A percentile compares a stretch with the other conserved stretches of the same genome.
Conservation (phyloP, 371 early-diverging fungal genomes). For the Phascolomyces articulosus region DNA sequence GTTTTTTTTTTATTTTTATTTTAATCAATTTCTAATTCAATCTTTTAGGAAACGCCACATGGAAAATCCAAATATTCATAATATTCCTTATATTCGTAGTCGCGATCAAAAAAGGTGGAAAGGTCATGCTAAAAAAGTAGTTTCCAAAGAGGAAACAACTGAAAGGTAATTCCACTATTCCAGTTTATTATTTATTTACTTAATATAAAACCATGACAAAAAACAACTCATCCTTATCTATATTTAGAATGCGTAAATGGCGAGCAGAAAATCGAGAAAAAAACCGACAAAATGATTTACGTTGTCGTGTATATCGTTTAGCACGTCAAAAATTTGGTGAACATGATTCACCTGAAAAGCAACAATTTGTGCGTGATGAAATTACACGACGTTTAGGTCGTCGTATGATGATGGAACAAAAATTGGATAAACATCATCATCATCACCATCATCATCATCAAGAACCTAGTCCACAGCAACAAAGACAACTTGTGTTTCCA, state of each 20-base stretch:
- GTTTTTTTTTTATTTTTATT: background rate
- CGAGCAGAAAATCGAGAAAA: conserved; percentile 61
- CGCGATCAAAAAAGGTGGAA: conserved; percentile 59
- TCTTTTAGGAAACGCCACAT: conserved; percentile 27
- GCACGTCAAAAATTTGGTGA: conserved; percentile 66
- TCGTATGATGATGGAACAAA: conserved; percentile 19
- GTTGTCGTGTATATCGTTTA: conserved; percentile 69
- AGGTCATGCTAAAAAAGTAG: conserved; percentile 52
- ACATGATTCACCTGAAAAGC: conserved; percentile 54
- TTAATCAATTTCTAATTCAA: background rate
- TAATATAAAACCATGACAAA: background rate
- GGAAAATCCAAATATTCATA: conserved; percentile 36
- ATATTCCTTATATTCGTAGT: conserved; percentile 50
- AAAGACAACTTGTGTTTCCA: conserved; percentile 5
- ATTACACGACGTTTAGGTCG: conserved; percentile 45
- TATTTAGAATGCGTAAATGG: conserved; percentile 58
- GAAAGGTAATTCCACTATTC: conserved; percentile 29
- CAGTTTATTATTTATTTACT: background rate
- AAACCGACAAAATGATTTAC: conserved; percentile 65
- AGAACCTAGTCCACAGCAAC: background rate
- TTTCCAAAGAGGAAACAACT: conserved; percentile 48
- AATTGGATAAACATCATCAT: conserved; percentile 3
- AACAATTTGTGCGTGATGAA: conserved; percentile 63
- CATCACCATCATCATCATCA: conserved; percentile 5
- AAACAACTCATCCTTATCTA: background rate